phyloP scores from a whole-genome alignment of 2,329 filamentous ascomycete genomes.

The Didymella segeticola region DNA sequence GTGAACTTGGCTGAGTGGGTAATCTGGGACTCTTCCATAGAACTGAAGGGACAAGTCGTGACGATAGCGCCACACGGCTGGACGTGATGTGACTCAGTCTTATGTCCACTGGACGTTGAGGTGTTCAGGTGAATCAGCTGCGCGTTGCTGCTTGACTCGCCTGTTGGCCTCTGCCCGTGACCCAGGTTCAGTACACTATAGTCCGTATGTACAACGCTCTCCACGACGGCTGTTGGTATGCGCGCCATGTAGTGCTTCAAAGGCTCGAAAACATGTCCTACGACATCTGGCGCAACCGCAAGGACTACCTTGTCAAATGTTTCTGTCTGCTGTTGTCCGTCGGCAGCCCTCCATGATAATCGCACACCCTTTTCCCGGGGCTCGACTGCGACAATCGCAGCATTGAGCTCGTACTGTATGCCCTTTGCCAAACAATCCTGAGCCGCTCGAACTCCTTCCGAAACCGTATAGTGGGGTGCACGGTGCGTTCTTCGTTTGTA shows the following conservation, averaged over 20 bases:
- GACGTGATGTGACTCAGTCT: constrained; percentile 62
- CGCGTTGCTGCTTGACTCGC: constrained; percentile 5
- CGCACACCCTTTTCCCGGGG: constrained; percentile 34
- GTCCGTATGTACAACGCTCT: constrained; percentile 57
- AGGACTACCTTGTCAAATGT: constrained; percentile 61
- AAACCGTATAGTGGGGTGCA: constrained; percentile 60
- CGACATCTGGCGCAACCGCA: constrained; percentile 63
- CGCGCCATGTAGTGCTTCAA: constrained; percentile 46
- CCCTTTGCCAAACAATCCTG: constrained; percentile 55
- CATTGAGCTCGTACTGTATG: constrained; percentile 52
- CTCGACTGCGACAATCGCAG: constrained; percentile 49
- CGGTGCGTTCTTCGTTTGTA: constrained; percentile 59
- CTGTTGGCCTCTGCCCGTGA: not conserved
- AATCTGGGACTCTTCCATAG: constrained; percentile 48
- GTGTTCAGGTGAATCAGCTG: constrained; percentile 44
- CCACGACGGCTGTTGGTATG: constrained; percentile 59
- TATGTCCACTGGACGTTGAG: constrained; percentile 38
- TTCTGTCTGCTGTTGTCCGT: constrained; percentile 33
- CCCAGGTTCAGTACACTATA: constrained; percentile 18
- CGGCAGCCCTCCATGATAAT: constrained; percentile 45
- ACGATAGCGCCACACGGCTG: constrained; percentile 60
- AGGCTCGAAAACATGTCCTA: constrained; percentile 57
- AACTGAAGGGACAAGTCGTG: constrained; percentile 59
- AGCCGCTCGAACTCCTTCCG: constrained; percentile 58
- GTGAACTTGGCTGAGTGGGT: constrained; percentile 60